Conservation (phyloP, 768 basidiomycete genomes). For the Myochromella boudieri region DNA sequence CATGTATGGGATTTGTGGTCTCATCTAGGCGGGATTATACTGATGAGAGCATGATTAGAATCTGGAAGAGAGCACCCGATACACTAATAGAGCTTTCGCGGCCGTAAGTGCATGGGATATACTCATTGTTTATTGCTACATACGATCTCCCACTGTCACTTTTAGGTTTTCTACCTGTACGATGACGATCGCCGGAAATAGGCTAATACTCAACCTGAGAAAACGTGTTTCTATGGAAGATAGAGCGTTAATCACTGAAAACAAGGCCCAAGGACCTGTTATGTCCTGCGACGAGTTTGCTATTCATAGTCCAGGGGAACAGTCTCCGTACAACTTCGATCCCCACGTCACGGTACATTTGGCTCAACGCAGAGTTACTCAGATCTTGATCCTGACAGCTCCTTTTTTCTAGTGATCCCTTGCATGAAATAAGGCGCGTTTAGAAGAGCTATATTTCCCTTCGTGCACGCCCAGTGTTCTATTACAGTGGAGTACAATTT, state of each 20-base stretch:
- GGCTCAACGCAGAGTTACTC: too few species aligned
- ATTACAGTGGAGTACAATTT: too few species aligned
- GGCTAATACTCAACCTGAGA: constrained; percentile 10
- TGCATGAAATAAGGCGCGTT: too few species aligned
- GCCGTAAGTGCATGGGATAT: constrained; percentile 9
- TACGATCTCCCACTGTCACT: too few species aligned
- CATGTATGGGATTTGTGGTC: background rate
- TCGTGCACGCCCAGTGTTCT: too few species aligned
- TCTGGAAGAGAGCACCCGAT: constrained; percentile 4
- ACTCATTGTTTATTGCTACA: background rate
- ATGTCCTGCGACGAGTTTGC: constrained; percentile 7
- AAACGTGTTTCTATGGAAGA: constrained; percentile 1
- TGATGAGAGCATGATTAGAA: constrained; percentile 1
- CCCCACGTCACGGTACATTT: too few species aligned
- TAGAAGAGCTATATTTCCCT: too few species aligned
- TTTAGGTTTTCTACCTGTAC: constrained; percentile 11
- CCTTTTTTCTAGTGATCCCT: too few species aligned
- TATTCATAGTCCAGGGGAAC: background rate
- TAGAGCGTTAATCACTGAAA: background rate
- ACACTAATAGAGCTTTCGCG: constrained; percentile 5
- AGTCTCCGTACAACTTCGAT: background rate
- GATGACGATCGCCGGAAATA: constrained; percentile 5
- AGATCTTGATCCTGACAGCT: too few species aligned
- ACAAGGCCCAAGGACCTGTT: constrained; percentile 1
- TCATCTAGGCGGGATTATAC: background rate